Base-by-base conservation (phyloP, 768 basidiomycete species). In the Pholiota conissans region DNA sequence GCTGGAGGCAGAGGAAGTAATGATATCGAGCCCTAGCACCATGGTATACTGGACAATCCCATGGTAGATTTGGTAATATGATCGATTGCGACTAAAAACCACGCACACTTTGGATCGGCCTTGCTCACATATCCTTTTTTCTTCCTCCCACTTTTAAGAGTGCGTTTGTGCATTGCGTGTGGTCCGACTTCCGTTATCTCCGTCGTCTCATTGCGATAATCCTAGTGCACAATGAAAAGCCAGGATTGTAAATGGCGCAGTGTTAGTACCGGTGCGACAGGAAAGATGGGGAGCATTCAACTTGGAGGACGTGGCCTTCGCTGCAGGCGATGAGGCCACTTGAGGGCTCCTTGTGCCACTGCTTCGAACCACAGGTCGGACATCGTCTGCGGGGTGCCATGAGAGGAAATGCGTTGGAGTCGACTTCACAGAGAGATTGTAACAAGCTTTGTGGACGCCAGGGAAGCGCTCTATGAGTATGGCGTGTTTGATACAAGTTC, bases 241-340 rank as follows among this genome's bases (percentile, higher is more conserved):
- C n/a, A n/a, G n/a, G n/a, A n/a, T n/a, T n/a, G n/a, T n/a, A n/a
- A n/a, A n/a, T n/a, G n/a, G n/a, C n/a, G n/a, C n/a, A n/a, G n/a
- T n/a, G n/a, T n/a, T n/a, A n/a, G n/a, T n/a, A n/a, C n/a, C n/a
- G n/a, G n/a, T n/a, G n/a, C n/a, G n/a, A n/a, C n/a, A n/a, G n/a
- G n/a, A n/a, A n/a, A n/a, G n/a, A n/a, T 3, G 47, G 9, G 52
- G 39, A 49, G 11, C 18, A 52, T 52, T 73, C 62, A 68, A 93
- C 93, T 81, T 93, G 90, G 28, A 94, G 81, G 58, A 96, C 83
- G 70, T 97, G 95, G 9, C 95, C 95, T 67, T 97, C 95, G 62
- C 86, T 90, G 71, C 95, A 97, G 1, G 88, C 86, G 40, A 95
- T 82, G 40, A 89, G 77, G 0, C 95, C 95, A 32, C 86, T 89